Conservation (phyloP, 176 grass and related monocot genomes). For the Zea luxurians region DNA sequence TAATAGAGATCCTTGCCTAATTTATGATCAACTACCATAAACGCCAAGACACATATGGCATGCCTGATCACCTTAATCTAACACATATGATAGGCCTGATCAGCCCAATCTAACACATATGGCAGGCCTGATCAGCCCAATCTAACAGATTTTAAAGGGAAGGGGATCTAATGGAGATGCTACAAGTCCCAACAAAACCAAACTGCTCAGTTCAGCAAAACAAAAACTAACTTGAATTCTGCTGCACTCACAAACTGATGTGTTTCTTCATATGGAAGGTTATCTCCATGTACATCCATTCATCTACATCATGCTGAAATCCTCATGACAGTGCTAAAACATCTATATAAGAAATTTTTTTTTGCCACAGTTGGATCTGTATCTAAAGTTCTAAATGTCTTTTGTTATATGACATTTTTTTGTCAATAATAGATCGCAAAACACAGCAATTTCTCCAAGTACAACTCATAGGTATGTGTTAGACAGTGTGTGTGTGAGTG, state of each 20-base stretch:
- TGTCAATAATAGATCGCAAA: not conserved
- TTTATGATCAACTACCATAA: too few relatives aligned
- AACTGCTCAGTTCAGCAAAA: not conserved
- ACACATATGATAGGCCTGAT: too few relatives aligned
- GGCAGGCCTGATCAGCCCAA: too few relatives aligned
- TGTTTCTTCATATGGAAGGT: not conserved
- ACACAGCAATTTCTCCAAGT: not conserved
- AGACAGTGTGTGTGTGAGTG: too few relatives aligned
- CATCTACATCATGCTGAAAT: not conserved
- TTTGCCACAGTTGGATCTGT: constrained; percentile 6
- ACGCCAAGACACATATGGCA: too few relatives aligned
- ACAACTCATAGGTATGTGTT: constrained; percentile 21
- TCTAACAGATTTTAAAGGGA: too few relatives aligned
- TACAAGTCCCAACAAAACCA: not conserved
- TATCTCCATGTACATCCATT: not conserved
- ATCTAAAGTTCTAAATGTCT: not conserved
- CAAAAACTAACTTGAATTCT: not conserved
- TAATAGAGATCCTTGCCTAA: too few relatives aligned
- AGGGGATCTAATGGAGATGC: not conserved
- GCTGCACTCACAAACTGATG: not conserved
- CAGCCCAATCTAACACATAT: too few relatives aligned
- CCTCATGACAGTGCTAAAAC: constrained; percentile 3
- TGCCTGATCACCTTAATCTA: too few relatives aligned
- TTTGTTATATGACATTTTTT: not conserved
- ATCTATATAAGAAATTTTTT: not conserved